Conservation (phyloP, 805 yeast genomes). For the Saccharomycopsis fibuligera region DNA sequence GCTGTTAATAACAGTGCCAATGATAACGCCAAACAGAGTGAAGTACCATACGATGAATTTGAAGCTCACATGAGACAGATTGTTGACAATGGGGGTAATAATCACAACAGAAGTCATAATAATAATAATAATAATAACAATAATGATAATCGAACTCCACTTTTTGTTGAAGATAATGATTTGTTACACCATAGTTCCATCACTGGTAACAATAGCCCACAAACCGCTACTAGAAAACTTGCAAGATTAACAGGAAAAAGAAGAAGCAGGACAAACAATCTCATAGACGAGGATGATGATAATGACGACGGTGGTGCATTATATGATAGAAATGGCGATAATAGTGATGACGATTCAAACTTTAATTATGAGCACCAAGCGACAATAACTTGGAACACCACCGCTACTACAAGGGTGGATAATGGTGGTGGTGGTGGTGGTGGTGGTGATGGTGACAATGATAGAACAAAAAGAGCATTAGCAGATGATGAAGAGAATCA, state of each 20-base stretch:
- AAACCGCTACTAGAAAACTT: not conserved
- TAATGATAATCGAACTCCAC: not conserved
- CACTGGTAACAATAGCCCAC: not conserved
- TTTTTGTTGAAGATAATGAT: not conserved
- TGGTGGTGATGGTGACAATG: not conserved
- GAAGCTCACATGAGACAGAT: too few relatives aligned
- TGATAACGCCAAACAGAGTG: not conserved
- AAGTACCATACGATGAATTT: too few relatives aligned
- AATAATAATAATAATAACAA: not conserved
- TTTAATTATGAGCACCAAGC: constrained; percentile 4
- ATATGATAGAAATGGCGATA: not conserved
- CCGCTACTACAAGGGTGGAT: not conserved
- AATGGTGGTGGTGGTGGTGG: not conserved
- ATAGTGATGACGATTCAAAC: not conserved
- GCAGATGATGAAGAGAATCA: not conserved
- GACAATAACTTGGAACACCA: constrained; percentile 19
- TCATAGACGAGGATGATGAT: not conserved
- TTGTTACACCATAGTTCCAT: not conserved
- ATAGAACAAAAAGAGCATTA: not conserved
- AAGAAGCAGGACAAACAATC: not conserved
- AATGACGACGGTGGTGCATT: not conserved
- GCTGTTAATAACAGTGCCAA: not conserved
- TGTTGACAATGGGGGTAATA: not conserved
- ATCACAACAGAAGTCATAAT: not conserved
- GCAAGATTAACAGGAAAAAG: not conserved